phyloP scores from a whole-genome alignment of 2,329 filamentous ascomycete species.

The Beauveria brongniartii region DNA sequence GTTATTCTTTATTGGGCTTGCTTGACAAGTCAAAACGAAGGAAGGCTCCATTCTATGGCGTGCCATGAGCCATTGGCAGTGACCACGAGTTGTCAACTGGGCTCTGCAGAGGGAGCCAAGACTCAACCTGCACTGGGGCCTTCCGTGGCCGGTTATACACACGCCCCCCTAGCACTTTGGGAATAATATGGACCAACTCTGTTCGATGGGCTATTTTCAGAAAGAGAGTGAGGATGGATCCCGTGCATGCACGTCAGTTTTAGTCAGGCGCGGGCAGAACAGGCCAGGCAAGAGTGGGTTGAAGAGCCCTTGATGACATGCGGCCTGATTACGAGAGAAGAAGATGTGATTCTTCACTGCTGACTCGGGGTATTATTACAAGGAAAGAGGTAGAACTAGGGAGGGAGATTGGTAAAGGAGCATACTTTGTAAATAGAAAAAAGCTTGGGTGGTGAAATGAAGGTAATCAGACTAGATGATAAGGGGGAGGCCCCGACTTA shows the following conservation, averaged over 20 bases:
- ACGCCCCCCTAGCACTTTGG: background rate
- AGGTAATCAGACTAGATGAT: background rate
- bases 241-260: slow-evolving; percentile 8
- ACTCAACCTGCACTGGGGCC: background rate
- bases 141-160: background rate
- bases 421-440: too few relatives aligned
- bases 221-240: background rate
- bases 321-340: background rate
- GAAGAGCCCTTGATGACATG: background rate
- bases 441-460: background rate
- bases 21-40: background rate
- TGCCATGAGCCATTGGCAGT: background rate
- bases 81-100: background rate
- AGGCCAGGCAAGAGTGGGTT: background rate
- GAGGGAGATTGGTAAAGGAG: background rate
- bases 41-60: background rate
- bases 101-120: background rate
- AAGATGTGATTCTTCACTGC: background rate
- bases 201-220: background rate
- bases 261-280: background rate
- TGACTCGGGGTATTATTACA: background rate
- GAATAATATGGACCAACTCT: background rate
- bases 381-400: background rate
- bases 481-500: background rate
- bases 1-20: background rate